These are phyloP conservation scores for Pseudogymnoascus pannorum DNA, from an alignment of 2,329 filamentous ascomycete genomes.

Conservation along the genomic window DNA sequence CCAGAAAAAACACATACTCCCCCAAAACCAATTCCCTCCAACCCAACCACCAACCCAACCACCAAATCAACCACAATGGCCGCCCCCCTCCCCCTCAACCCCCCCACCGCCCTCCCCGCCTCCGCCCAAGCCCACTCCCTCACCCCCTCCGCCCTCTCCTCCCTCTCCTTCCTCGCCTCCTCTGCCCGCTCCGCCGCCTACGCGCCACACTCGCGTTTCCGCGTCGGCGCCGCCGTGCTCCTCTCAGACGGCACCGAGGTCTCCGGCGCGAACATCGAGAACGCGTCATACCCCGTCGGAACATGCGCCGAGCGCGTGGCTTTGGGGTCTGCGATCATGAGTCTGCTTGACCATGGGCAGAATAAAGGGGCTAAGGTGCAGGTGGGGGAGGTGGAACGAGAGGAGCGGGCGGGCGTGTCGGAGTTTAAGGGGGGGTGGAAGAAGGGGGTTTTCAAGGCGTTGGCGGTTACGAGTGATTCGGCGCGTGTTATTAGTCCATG, in stretches of 20 bases:
- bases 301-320: slow-evolving; percentile 93
- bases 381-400: slow-evolving; percentile 23
- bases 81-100: neutral
- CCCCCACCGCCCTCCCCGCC: neutral
- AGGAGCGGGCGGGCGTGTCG: slow-evolving; percentile 14
- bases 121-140: neutral
- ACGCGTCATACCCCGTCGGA: slow-evolving; percentile 87
- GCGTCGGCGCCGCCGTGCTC: slow-evolving; percentile 77
- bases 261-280: slow-evolving; percentile 80
- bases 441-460: slow-evolving; percentile 55
- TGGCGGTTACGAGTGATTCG: slow-evolving; percentile 81
- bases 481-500: slow-evolving; percentile 67
- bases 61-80: neutral
- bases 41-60: neutral
- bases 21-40: neutral
- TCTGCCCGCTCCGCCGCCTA: neutral
- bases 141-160: neutral
- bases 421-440: slow-evolving; percentile 18
- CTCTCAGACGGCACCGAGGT: slow-evolving; percentile 68
- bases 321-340: slow-evolving; percentile 67
- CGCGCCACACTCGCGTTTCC: slow-evolving; percentile 78
- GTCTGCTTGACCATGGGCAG: slow-evolving; percentile 19
- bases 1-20: too few relatives aligned
- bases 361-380: slow-evolving; percentile 9
- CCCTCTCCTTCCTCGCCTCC: neutral